These are phyloP conservation scores for Ophiocordyceps unilateralis DNA, from an alignment of 2,329 filamentous ascomycete species.

Conservation along the genomic window DNA sequence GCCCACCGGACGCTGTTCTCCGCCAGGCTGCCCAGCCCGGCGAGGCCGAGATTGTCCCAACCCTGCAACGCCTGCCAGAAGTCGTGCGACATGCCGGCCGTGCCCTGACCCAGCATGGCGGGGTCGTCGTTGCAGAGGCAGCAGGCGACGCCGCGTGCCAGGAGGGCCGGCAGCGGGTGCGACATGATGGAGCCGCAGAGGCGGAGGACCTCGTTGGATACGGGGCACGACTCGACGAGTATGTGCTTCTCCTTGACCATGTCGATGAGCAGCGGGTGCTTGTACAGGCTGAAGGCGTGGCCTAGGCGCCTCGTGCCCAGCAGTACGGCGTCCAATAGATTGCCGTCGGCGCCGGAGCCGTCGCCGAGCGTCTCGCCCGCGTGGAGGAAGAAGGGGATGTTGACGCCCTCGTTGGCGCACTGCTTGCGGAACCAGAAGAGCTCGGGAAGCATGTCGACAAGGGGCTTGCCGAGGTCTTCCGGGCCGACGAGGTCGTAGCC, in stretches of 20 bases:
- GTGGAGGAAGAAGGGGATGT: conserved; percentile 91
- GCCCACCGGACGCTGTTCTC: conserved; percentile 90
- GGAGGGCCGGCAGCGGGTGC: conserved; percentile 67
- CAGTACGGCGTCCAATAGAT: conserved; percentile 78
- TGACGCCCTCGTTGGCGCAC: conserved; percentile 58
- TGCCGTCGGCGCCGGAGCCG: conserved; percentile 57
- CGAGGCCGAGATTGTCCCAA: conserved; percentile 79
- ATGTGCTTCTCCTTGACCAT: conserved; percentile 82
- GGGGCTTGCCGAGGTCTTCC: conserved; percentile 61
- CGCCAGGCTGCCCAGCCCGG: conserved; percentile 68
- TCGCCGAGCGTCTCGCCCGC: conserved; percentile 72
- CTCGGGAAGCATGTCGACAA: conserved; percentile 63
- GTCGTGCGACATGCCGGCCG: conserved; percentile 72
- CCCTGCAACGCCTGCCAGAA: conserved; percentile 90
- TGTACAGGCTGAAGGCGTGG: conserved; percentile 75
- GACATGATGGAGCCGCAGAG: conserved; percentile 59
- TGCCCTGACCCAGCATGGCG: conserved; percentile 70
- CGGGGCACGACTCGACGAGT: conserved; percentile 76
- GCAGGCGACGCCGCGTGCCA: conserved; percentile 71
- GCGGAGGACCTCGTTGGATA: conserved; percentile 75
- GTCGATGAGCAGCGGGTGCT: conserved; percentile 77
- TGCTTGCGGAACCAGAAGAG: conserved; percentile 88
- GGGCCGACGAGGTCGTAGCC: conserved; percentile 85
- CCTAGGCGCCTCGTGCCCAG: conserved; percentile 80
- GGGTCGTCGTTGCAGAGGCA: conserved; percentile 84